These are phyloP conservation scores for Pyrus hybrid DNA, from an alignment of 331 rosid species.

Conservation along the genomic window DNA sequence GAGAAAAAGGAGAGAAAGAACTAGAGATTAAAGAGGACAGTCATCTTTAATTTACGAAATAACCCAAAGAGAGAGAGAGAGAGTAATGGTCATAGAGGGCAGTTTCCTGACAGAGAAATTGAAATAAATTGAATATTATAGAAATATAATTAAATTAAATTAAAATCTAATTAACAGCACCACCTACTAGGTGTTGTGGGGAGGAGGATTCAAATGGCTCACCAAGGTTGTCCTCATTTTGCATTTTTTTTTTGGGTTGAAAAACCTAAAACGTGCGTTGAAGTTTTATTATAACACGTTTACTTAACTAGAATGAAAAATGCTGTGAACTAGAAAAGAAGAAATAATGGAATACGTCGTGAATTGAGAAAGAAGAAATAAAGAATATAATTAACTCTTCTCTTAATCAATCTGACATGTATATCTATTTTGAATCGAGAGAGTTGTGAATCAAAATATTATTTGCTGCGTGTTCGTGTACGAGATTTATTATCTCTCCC, in stretches of 20 bases:
- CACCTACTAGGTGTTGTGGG: not conserved
- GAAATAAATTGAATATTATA: not conserved
- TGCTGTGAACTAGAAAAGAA: too few relatives aligned
- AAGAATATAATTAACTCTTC: too few relatives aligned
- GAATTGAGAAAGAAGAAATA: too few relatives aligned
- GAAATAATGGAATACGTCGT: too few relatives aligned
- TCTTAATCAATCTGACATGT: too few relatives aligned
- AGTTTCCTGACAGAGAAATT: not conserved
- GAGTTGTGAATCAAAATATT: too few relatives aligned
- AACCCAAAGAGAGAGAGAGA: constrained; percentile 22
- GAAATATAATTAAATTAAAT: not conserved
- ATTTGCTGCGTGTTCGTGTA: too few relatives aligned
- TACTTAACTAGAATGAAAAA: too few relatives aligned
- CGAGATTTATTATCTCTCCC: too few relatives aligned
- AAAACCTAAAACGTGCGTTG: not conserved
- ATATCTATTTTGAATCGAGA: too few relatives aligned
- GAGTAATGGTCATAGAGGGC: constrained; percentile 5
- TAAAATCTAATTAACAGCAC: constrained; percentile 1
- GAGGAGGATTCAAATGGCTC: constrained; percentile 7
- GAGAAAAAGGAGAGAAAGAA: constrained; percentile 1
- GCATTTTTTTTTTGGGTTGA: not conserved
- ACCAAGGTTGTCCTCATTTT: not conserved
- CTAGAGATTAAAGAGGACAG: constrained; percentile 49
- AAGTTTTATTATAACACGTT: not conserved
- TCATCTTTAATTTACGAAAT: constrained; percentile 52